These are phyloP conservation scores for Kurtzmaniella quercitrusa DNA, from an alignment of 1,139 yeast species.

Conservation along the genomic window DNA sequence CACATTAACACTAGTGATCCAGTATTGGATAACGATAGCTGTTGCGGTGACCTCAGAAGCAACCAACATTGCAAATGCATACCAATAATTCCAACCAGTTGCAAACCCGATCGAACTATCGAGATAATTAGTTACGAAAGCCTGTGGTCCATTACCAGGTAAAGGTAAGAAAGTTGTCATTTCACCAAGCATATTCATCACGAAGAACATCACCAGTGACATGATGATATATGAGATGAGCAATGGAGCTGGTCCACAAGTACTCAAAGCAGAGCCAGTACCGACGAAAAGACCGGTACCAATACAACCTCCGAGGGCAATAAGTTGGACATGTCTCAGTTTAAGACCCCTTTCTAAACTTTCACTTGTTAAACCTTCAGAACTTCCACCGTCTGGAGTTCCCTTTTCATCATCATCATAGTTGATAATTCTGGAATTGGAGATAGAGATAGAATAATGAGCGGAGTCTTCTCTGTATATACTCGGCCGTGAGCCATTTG, in stretches of 20 bases:
- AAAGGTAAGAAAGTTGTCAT: constrained; percentile 58
- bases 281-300: constrained; percentile 46
- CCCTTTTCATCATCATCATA: constrained; percentile 29
- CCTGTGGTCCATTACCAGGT: constrained; percentile 42
- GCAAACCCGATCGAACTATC: constrained; percentile 43
- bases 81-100: constrained; percentile 47
- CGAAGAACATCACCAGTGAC: constrained; percentile 49
- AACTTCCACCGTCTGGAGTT: constrained; percentile 21
- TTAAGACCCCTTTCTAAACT: constrained; percentile 34
- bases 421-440: constrained; percentile 29
- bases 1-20: constrained; percentile 48
- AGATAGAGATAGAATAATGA: constrained; percentile 20
- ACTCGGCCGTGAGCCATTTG: constrained; percentile 7
- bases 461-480: constrained; percentile 8
- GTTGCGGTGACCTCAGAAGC: constrained; percentile 53
- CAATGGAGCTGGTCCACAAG: constrained; percentile 51
- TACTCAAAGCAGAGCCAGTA: constrained; percentile 41
- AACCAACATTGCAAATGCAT: constrained; percentile 45
- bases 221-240: constrained; percentile 45
- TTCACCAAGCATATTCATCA: constrained; percentile 58
- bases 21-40: constrained; percentile 50
- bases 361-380: constrained; percentile 15
- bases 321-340: constrained; percentile 35
- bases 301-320: constrained; percentile 39
- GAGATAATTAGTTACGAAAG: constrained; percentile 33